Conservation (phyloP, 306 rosid genomes). For the Macrotyloma uniflorum region DNA sequence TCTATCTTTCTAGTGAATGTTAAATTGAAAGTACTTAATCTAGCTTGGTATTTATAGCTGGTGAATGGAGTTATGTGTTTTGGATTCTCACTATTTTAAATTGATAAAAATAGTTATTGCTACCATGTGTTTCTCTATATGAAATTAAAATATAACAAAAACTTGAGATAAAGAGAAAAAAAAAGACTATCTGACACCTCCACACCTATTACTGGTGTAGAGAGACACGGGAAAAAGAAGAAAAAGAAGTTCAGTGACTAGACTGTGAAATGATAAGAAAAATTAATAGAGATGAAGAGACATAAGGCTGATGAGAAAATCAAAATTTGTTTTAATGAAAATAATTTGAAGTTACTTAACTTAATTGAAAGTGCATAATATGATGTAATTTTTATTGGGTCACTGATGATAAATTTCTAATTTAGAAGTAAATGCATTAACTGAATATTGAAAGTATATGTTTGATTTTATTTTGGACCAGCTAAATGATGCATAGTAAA, state of each 20-base stretch:
- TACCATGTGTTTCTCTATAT: slow-evolving; percentile 50
- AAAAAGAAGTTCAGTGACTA: background rate
- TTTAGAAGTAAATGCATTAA: too few species aligned
- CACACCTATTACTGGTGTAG: background rate
- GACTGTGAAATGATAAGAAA: slow-evolving; percentile 1
- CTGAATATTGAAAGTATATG: too few species aligned
- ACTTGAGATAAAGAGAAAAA: background rate
- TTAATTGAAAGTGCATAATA: background rate
- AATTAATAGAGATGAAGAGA: background rate
- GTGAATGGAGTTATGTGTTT: slow-evolving; percentile 35
- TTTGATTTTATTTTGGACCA: background rate
- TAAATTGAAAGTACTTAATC: slow-evolving; percentile 22
- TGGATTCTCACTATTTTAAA: slow-evolving; percentile 33
- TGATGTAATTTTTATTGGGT: background rate
- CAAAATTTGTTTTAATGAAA: background rate
- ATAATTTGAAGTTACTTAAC: background rate
- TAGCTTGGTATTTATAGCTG: slow-evolving; percentile 59
- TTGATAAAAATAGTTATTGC: slow-evolving; percentile 24
- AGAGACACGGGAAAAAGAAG: background rate
- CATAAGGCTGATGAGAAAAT: background rate
- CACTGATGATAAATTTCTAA: too few species aligned
- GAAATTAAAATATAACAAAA: background rate
- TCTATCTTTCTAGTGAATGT: slow-evolving; percentile 35
- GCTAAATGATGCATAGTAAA: too few species aligned
- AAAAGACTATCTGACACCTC: background rate